A percentile compares a stretch with the other conserved stretches of the same genome.
Evolutionary conservation across 805 yeast genomes (phyloP).

Genomic region (Hagleromyces aurorensis): DNA sequence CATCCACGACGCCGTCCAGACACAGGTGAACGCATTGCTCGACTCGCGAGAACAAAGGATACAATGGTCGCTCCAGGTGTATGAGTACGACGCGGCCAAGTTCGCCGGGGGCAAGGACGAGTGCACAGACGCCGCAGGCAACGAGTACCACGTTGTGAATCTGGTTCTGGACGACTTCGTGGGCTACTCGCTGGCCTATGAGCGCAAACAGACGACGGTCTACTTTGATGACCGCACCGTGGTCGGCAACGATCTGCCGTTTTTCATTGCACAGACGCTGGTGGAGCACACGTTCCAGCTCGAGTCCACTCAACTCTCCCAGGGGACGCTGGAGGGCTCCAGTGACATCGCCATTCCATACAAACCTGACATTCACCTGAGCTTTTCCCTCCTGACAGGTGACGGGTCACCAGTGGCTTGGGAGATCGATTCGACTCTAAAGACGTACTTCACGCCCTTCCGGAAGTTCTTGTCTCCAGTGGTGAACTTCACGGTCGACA

Average conservation of each 20-base stretch:
- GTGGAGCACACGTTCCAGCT: slow-evolving; percentile 38
- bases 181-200: slow-evolving; percentile 38
- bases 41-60: slow-evolving; percentile 25
- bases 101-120: slow-evolving; percentile 8
- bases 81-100: slow-evolving; percentile 18
- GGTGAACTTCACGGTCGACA: slow-evolving; percentile 67
- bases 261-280: slow-evolving; percentile 46
- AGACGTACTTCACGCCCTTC: slow-evolving; percentile 47
- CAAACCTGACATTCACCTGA: slow-evolving; percentile 63
- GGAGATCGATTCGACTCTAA: slow-evolving; percentile 56
- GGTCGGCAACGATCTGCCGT: slow-evolving; percentile 55
- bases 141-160: slow-evolving; percentile 31
- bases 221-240: slow-evolving; percentile 34
- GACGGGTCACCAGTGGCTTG: slow-evolving; percentile 60
- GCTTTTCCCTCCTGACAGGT: slow-evolving; percentile 67
- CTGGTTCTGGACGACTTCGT: slow-evolving; percentile 36
- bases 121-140: slow-evolving; percentile 7
- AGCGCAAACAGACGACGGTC: slow-evolving; percentile 32
- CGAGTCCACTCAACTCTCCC: slow-evolving; percentile 32
- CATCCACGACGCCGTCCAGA: slow-evolving; percentile 45
- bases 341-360: slow-evolving; percentile 29
- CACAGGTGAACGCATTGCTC: slow-evolving; percentile 39
- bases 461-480: slow-evolving; percentile 43
- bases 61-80: slow-evolving; percentile 30
- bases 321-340: slow-evolving; percentile 7